Evolutionary conservation across 371 early-diverging fungal genomes (phyloP), one percentile per base, ranked within the genome.

Genomic region (Chytridium lagenaria): DNA sequence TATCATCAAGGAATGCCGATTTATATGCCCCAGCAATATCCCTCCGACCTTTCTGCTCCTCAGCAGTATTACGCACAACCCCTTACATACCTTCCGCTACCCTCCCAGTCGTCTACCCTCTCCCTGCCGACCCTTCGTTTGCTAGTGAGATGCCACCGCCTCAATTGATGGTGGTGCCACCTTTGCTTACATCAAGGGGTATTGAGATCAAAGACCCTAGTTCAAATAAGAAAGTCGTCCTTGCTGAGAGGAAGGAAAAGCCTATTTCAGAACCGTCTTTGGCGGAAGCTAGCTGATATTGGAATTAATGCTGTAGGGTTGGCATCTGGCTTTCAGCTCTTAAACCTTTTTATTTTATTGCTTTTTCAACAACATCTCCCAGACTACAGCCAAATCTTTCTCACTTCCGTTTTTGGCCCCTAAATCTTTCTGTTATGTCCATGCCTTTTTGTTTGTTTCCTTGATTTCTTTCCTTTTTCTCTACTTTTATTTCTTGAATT

Each of bases 1-100:
- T 61, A 61, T 34, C n/a, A n/a, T n/a, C 61, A 61, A 36, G 37
- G 61, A 15, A 34, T 61, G 31, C 66, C 66, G 2, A 40, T 40
- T 2, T 40, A 37, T 28, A 40, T 66, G 30, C 66, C 66, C n/a
- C 23, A 38, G 23, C 61, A 31, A 36, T 33, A 61, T 34, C 19
- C 61, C 19, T 28, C 16, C 16, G 23, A 33, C 15, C 3, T 23
- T 34, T 5, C 61, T 23, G 19, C 30, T 33, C 23, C 61, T 23
- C 61, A 61, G 26, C 61, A 28, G 34, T 61, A 61, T 34, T 61
- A 22, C 61, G 19, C 61, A 28, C 12, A 10, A 28, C 61, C 26
- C n/a, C 55, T 26, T 61, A 22, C 36, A 34, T 61, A 5, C 61
- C 61, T 5, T 31, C 61, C 26, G 37, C 36, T 37, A 5, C 61